Percentiles rank a stretch among this genome's conserved stretches.
Evolutionary conservation across 371 early-diverging fungal species (phyloP).

Genomic region (Conidiobolus incongruus): DNA sequence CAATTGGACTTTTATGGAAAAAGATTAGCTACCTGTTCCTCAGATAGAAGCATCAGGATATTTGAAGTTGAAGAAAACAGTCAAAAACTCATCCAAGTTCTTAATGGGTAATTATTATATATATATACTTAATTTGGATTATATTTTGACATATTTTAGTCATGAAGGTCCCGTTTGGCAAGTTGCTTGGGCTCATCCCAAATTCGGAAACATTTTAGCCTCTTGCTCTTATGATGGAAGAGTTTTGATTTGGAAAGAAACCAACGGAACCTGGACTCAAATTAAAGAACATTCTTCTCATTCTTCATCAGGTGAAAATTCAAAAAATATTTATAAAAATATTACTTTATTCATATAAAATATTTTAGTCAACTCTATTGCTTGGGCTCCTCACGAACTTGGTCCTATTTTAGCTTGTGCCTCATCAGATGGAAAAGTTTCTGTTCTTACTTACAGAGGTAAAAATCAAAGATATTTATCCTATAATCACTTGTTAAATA

Average conservation of each 20-base stretch:
- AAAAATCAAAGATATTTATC: no score
- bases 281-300: slow-evolving; percentile 81
- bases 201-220: slow-evolving; percentile 84
- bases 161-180: slow-evolving; percentile 98
- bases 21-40: slow-evolving; percentile 89
- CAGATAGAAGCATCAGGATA: slow-evolving; percentile 79
- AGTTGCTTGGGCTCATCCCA: slow-evolving; percentile 97
- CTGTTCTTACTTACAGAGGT: slow-evolving; percentile 75
- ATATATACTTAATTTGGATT: neutral
- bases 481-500: no score
- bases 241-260: slow-evolving; percentile 88
- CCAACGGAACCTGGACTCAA: slow-evolving; percentile 57
- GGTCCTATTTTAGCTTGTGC: slow-evolving; percentile 83
- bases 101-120: slow-evolving; percentile 32
- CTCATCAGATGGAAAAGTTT: slow-evolving; percentile 90
- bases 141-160: slow-evolving; percentile 13
- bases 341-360: neutral
- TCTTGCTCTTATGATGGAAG: slow-evolving; percentile 90
- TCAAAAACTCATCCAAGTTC: slow-evolving; percentile 51
- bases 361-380: slow-evolving; percentile 65
- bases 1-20: slow-evolving; percentile 95
- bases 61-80: slow-evolving; percentile 71
- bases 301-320: slow-evolving; percentile 50
- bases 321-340: neutral
- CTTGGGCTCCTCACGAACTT: slow-evolving; percentile 94